Conservation (phyloP, 306 rosid species). For the Quercus aquifolioides region DNA sequence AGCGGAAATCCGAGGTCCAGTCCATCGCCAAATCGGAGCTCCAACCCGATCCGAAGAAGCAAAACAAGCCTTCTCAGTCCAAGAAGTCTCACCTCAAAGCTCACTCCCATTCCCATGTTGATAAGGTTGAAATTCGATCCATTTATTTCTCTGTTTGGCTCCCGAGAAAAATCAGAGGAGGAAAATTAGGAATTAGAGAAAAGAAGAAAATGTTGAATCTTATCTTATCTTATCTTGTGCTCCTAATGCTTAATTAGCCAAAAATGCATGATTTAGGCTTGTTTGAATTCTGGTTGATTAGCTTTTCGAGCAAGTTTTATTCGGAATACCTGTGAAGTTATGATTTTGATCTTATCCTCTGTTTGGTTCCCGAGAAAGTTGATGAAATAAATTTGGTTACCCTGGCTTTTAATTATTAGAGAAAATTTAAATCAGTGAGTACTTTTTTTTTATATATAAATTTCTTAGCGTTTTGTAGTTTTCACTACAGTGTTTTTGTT, state of each 20-base stretch:
- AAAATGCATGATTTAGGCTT: not conserved
- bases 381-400: too few relatives aligned
- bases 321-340: not conserved
- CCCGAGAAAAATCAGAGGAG: conserved; percentile 4
- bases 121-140: conserved; percentile 45
- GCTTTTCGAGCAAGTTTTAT: not conserved
- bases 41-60: conserved; percentile 45
- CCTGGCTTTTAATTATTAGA: not conserved
- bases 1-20: conserved; percentile 76
- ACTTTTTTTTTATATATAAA: too few relatives aligned
- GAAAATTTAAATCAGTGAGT: not conserved
- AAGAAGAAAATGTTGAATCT: not conserved
- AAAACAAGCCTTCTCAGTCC: conserved; percentile 41
- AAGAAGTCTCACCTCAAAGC: conserved; percentile 63
- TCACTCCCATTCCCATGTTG: conserved; percentile 59
- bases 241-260: not conserved
- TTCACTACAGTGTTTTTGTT: not conserved
- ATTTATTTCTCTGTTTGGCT: conserved; percentile 6
- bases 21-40: conserved; percentile 61
- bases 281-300: not conserved
- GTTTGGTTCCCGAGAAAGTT: not conserved
- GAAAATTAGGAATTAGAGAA: not conserved
- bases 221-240: not conserved
- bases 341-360: not conserved
- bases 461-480: not conserved